Evolutionary conservation across 768 basidiomycete species (phyloP).

Genomic region (Leucocoprinus sp.): DNA sequence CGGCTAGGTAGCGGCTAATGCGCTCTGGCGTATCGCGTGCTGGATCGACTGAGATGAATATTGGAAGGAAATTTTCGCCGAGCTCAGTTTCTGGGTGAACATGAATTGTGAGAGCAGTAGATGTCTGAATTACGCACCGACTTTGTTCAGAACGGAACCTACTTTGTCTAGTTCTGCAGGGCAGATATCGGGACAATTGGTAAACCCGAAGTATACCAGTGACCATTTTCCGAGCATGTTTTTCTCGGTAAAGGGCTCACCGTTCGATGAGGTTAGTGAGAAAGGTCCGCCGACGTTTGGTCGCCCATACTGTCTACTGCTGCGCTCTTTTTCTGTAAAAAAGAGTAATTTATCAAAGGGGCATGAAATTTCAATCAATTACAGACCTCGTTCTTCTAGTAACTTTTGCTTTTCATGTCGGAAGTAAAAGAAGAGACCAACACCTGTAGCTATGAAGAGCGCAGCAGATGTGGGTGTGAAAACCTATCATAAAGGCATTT

Average conservation of each 20-base stretch:
- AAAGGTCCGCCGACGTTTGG: constrained; percentile 93
- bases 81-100: constrained; percentile 68
- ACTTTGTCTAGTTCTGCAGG: constrained; percentile 98
- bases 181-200: constrained; percentile 98
- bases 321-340: constrained; percentile 61
- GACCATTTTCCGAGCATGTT: constrained; percentile 87
- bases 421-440: constrained; percentile 84
- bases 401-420: constrained; percentile 76
- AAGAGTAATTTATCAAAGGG: neutral
- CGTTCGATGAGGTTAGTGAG: constrained; percentile 56
- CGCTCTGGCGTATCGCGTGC: constrained; percentile 70
- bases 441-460: constrained; percentile 76
- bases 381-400: constrained; percentile 66
- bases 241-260: constrained; percentile 69
- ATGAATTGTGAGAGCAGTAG: neutral
- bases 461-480: constrained; percentile 84
- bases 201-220: constrained; percentile 97
- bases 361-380: neutral
- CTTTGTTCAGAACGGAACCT: constrained; percentile 59
- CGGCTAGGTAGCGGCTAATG: constrained; percentile 58
- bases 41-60: constrained; percentile 97
- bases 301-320: constrained; percentile 67
- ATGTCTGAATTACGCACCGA: constrained; percentile 44
- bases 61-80: constrained; percentile 70
- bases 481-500: constrained; percentile 42